Base-by-base conservation (phyloP, 208 protist genomes). In the Crithidia thermophila region DNA sequence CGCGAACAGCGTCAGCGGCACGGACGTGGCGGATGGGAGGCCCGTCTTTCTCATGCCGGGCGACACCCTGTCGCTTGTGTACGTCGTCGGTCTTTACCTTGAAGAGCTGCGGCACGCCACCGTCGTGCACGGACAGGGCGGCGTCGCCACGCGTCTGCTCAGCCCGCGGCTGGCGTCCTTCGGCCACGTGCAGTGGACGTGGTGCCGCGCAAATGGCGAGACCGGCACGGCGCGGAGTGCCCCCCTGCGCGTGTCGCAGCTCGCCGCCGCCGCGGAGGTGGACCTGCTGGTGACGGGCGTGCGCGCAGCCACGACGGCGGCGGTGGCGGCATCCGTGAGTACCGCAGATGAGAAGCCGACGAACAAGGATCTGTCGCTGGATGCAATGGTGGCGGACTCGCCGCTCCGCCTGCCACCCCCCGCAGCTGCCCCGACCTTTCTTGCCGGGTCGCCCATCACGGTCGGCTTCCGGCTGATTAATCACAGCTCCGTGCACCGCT, bases 201-300 rank as follows among this genome's bases (percentile, higher is more conserved):
- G 84, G 87, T 56, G 68, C 18, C 74, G 74, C 25, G 49, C 65
- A 7, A 85, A 84, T 51, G 81, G 86, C 10, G 86, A 92, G 49
- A 72, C 77, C 47, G 86, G 82, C 43, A 63, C 49, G 20, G 78
- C 69, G 25, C 60, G 67, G 23, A 83, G 70, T 37, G 67, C 69
- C 42, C 56, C 50, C 42, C 43, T 93, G 33, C 63, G 45, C 10
- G 46, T 88, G 27, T 50, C 43, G 45, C 34, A 69, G 30, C 57
- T 88, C 10, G 49, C 59, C 18, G 51, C 62, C 0, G 71, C 76
- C 34, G 21, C 82, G 39, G 68, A 57, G 30, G 49, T 90, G n/a
- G 69, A 73, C 51, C 47, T 88, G 40, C 65, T 42, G 49, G 71
- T 61, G 4, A 40, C 28, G 31, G 49, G 37, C 43, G 40, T 55